phyloP scores from a whole-genome alignment of 2,329 filamentous ascomycete genomes.

The Boeremia lycopersici region DNA sequence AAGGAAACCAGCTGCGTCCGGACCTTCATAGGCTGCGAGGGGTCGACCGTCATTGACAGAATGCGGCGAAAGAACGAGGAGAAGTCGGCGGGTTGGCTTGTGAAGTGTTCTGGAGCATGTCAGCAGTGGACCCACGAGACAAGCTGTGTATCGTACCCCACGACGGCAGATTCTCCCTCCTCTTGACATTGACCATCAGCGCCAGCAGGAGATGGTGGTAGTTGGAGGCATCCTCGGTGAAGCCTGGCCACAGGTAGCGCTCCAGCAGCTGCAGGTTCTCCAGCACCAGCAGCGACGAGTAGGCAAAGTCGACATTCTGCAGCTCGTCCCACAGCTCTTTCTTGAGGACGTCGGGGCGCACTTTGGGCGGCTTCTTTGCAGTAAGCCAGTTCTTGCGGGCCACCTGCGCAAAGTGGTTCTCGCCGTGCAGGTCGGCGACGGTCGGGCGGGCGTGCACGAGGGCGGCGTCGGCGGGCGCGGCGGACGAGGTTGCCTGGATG shows the following conservation, averaged over 20 bases:
- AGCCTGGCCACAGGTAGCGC: conserved; percentile 93
- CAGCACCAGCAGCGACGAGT: conserved; percentile 77
- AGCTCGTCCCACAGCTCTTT: conserved; percentile 86
- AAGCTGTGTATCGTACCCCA: conserved; percentile 68
- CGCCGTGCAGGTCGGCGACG: conserved; percentile 72
- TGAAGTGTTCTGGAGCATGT: conserved; percentile 69
- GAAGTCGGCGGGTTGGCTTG: conserved; percentile 78
- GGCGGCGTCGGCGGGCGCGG: conserved; percentile 28
- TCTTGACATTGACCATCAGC: conserved; percentile 85
- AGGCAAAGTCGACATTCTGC: conserved; percentile 78
- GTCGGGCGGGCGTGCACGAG: conserved; percentile 60
- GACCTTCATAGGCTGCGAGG: conserved; percentile 51
- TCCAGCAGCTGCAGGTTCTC: conserved; percentile 92
- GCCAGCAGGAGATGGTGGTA: conserved; percentile 88
- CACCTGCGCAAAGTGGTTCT: conserved; percentile 69
- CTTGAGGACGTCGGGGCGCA: conserved; percentile 82
- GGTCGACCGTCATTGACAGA: conserved; percentile 77
- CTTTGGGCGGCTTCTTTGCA: conserved; percentile 65
- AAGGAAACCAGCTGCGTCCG: conserved; percentile 87
- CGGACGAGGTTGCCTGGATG: conserved; percentile 14
- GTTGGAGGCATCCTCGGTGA: conserved; percentile 85
- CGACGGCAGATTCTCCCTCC: conserved; percentile 81
- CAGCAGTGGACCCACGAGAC: conserved; percentile 33
- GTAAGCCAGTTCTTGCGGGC: conserved; percentile 87
- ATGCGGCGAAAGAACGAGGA: conserved; percentile 87